These are phyloP conservation scores for Xanthoconium purpureum DNA, from an alignment of 768 basidiomycete genomes.

Conservation along the genomic window DNA sequence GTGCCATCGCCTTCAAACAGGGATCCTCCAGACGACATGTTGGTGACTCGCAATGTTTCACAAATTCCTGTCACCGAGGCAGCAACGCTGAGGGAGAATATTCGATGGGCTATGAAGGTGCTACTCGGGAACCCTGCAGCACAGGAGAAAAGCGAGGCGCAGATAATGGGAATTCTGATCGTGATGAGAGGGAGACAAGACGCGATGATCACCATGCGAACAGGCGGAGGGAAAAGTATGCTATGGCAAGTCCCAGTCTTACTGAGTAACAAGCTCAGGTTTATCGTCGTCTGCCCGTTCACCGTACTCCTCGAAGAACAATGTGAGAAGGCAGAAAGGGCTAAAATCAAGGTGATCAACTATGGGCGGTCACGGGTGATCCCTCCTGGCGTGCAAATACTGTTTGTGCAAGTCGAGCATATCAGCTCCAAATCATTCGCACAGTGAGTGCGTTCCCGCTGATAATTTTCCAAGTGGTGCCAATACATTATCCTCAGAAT, in stretches of 20 bases:
- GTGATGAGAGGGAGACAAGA: not conserved
- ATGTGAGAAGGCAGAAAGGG: not conserved
- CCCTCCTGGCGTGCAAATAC: not conserved
- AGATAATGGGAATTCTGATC: not conserved
- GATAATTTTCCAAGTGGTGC: not conserved
- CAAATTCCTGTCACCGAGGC: not conserved
- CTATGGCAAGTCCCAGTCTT: conserved; percentile 1
- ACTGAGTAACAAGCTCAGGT: not conserved
- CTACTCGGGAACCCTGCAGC: not conserved
- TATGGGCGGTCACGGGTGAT: not conserved
- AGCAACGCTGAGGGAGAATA: not conserved
- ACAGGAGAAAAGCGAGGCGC: not conserved
- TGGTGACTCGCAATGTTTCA: not conserved
- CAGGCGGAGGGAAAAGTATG: conserved; percentile 9
- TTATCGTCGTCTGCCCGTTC: conserved; percentile 9
- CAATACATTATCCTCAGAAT: not conserved
- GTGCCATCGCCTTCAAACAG: fast-evolving
- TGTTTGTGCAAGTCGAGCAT: conserved; percentile 11
- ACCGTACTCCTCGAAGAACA: conserved; percentile 7
- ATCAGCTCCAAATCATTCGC: not conserved
- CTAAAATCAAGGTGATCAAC: not conserved
- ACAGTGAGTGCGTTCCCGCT: not conserved
- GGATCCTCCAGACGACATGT: not conserved
- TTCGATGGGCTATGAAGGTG: not conserved
- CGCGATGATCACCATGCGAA: conserved; percentile 2